Evolutionary conservation across 2,329 filamentous ascomycete species (phyloP).

Genomic region (Paraphoma sp.): DNA sequence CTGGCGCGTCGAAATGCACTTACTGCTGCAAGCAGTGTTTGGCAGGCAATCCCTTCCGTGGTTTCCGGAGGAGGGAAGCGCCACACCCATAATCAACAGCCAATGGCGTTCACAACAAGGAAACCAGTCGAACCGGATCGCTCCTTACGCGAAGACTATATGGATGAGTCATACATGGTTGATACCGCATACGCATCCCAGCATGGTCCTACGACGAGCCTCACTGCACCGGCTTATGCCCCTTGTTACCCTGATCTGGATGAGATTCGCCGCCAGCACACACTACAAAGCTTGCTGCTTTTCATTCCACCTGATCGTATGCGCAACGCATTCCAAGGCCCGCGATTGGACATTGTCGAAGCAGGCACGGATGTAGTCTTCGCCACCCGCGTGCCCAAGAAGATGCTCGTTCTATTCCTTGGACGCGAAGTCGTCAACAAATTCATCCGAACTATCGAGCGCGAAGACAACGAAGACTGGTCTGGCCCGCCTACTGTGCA

Average conservation of each 20-base stretch:
- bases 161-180: neutral
- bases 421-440: slow-evolving; percentile 19
- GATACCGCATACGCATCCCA: neutral
- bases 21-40: neutral
- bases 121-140: neutral
- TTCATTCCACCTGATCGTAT: slow-evolving; percentile 20
- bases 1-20: neutral
- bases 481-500: slow-evolving; percentile 9
- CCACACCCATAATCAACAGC: neutral
- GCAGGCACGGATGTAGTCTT: slow-evolving; percentile 4
- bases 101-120: too few relatives aligned
- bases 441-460: slow-evolving; percentile 18
- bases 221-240: neutral
- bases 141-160: neutral
- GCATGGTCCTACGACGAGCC: neutral
- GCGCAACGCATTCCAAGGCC: slow-evolving; percentile 12
- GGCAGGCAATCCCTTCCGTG: neutral
- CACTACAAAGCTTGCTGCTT: slow-evolving; percentile 18
- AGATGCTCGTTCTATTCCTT: slow-evolving; percentile 26
- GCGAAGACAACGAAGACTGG: slow-evolving; percentile 11
- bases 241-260: slow-evolving; percentile 22
- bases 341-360: slow-evolving; percentile 21
- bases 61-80: neutral
- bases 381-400: slow-evolving; percentile 19
- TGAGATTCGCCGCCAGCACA: slow-evolving; percentile 24